phyloP scores from a whole-genome alignment of 805 yeast species.

The Myxozyma kluyveri region DNA sequence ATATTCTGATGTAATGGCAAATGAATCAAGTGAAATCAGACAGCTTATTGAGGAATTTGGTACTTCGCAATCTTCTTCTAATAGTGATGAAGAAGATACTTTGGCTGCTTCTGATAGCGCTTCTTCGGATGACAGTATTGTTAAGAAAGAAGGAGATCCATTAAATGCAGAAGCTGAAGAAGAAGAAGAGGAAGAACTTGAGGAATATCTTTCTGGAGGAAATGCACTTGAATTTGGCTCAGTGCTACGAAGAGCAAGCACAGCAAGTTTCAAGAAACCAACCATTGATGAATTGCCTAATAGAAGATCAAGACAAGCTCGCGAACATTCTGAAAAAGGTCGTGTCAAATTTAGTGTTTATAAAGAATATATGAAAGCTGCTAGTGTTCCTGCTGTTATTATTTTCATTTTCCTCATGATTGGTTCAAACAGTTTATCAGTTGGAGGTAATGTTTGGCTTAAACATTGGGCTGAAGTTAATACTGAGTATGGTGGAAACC shows the following conservation, averaged over 20 bases:
- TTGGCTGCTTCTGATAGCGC: no score
- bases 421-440: slow-evolving; percentile 27
- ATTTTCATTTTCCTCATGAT: slow-evolving; percentile 54
- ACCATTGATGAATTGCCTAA: slow-evolving; percentile 27
- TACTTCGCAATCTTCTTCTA: background rate
- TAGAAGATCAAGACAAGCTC: slow-evolving; percentile 34
- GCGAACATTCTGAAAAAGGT: slow-evolving; percentile 88
- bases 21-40: slow-evolving; percentile 15
- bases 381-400: slow-evolving; percentile 65
- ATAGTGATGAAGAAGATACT: background rate
- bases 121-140: no score
- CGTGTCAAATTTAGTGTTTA: slow-evolving; percentile 88
- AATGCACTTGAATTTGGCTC: slow-evolving; percentile 11
- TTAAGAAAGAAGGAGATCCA: slow-evolving; percentile 8
- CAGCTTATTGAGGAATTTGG: slow-evolving; percentile 29
- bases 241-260: slow-evolving; percentile 57
- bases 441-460: slow-evolving; percentile 78
- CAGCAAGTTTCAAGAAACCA: slow-evolving; percentile 53
- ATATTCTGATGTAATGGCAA: slow-evolving; percentile 31
- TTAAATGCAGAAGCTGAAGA: slow-evolving; percentile 10
- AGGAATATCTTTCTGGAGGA: slow-evolving; percentile 7
- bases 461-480: slow-evolving; percentile 96
- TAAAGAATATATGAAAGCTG: slow-evolving; percentile 78
- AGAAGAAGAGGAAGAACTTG: slow-evolving; percentile 17
- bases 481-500: slow-evolving; percentile 64